These are phyloP conservation scores for Amanita rimosa DNA, from an alignment of 768 basidiomycete species.

Conservation along the genomic window DNA sequence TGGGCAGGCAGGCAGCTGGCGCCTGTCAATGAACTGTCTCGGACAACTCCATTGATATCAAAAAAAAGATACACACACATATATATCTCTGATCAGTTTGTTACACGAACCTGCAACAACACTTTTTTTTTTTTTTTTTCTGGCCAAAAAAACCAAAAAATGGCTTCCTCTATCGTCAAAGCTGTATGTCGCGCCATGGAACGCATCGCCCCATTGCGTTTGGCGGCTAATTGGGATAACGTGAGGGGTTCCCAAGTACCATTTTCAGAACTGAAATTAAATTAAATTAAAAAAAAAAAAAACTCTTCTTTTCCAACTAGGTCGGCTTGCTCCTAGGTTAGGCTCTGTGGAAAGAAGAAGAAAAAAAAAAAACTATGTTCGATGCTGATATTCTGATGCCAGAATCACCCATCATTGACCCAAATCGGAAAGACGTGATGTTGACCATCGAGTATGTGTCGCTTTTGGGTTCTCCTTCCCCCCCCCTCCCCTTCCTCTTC, in stretches of 20 bases:
- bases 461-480: too few relatives aligned
- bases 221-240: slow-evolving; percentile 94
- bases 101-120: not conserved
- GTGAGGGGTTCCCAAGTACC: too few relatives aligned
- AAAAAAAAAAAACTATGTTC: too few relatives aligned
- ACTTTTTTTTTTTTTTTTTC: too few relatives aligned
- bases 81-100: too few relatives aligned
- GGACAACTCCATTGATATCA: too few relatives aligned
- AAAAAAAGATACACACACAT: too few relatives aligned
- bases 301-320: slow-evolving; percentile 22
- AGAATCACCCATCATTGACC: slow-evolving; percentile 45
- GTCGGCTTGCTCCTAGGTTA: slow-evolving; percentile 67
- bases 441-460: slow-evolving; percentile 62
- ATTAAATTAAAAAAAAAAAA: not conserved
- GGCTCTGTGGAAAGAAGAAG: slow-evolving; percentile 10
- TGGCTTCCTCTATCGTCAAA: slow-evolving; percentile 31
- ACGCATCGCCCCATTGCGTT: slow-evolving; percentile 71
- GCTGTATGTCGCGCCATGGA: slow-evolving; percentile 62
- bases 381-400: not conserved
- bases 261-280: too few relatives aligned
- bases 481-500: too few relatives aligned
- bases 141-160: too few relatives aligned
- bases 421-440: slow-evolving; percentile 37
- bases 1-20: too few relatives aligned
- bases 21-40: too few relatives aligned